Conservation (phyloP, 345 rosid species). For the Aquilaria yunnanensis region DNA sequence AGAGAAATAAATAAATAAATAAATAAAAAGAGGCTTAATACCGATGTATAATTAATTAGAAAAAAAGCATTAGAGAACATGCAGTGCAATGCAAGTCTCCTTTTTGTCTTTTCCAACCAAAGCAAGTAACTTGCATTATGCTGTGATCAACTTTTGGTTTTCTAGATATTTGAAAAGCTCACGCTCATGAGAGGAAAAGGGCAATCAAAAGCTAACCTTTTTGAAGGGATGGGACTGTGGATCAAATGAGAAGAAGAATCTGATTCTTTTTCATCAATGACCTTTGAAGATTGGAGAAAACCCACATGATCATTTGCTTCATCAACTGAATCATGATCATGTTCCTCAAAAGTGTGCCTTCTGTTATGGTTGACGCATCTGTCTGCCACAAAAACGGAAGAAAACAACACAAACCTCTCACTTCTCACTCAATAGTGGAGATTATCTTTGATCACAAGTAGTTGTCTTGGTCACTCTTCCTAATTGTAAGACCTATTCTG, state of each 20-base stretch:
- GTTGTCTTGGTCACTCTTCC: no score
- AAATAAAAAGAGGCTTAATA: slow-evolving; percentile 13
- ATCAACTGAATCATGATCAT: slow-evolving; percentile 24
- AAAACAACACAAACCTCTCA: background rate
- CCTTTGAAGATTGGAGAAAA: slow-evolving; percentile 18
- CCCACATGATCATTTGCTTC: slow-evolving; percentile 23
- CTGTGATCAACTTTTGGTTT: slow-evolving; percentile 9
- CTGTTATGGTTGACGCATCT: slow-evolving; percentile 24
- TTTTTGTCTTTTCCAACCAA: slow-evolving; percentile 15
- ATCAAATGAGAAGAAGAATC: slow-evolving; percentile 19
- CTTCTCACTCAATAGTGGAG: no score
- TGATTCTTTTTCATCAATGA: slow-evolving; percentile 33
- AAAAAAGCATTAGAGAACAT: slow-evolving; percentile 3
- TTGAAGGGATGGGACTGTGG: slow-evolving; percentile 21
- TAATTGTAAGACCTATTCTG: no score
- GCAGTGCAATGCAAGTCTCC: slow-evolving; percentile 17
- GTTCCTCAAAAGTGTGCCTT: slow-evolving; percentile 33
- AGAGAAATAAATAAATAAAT: background rate
- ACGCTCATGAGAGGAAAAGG: slow-evolving; percentile 11
- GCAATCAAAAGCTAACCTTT: slow-evolving; percentile 30
- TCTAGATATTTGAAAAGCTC: slow-evolving; percentile 1
- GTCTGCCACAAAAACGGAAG: slow-evolving; percentile 19
- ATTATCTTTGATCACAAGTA: no score
- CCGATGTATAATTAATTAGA: background rate
- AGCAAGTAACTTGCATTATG: slow-evolving; percentile 6